Base-by-base conservation (phyloP, 2,329 filamentous ascomycete genomes). In the Zasmidium angulare region DNA sequence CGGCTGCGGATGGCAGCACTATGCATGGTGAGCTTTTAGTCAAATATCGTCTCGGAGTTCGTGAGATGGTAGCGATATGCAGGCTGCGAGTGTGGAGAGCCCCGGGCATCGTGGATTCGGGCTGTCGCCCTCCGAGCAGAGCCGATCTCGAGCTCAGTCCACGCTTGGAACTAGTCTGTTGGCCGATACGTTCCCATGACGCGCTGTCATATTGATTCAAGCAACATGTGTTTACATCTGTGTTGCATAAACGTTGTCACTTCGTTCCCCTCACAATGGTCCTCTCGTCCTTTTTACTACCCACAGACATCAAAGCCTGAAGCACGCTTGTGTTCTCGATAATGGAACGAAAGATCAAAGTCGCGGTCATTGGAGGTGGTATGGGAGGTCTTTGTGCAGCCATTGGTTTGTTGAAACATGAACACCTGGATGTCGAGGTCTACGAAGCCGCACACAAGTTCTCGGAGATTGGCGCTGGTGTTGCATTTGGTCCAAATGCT, bases 401-500 rank as follows among this genome's bases (percentile, higher is more conserved):
- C 10, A 78, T 82, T 24, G 79, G 79, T 2, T 70, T 83, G 12
- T 64, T 76, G 49, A 68, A 75, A 26, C 74, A 79, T 9, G 69
- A 74, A 0, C 69, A 75, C 7, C 66, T 82, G 36, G 72, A 78
- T 19, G 74, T 83, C 0, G 74, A 82, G 58, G 69, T 84, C 22
- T 84, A 82, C 61, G 82, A 84, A 58, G 75, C 77, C 43, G 78
- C 81, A 0, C 40, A 48, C 20, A 50, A 47, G 20, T 60, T 63
- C 36, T 47, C 51, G 9, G 57, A 63, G 31, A 46, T 55, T 12
- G 60, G 60, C 20, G 51, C 51, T 36, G 60, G 51, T 19, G 50
- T 60, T 14, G 50, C 31, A 2, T 79, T 87, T 40, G 82, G 81
- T 1, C 81, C 83, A 21, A 85, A 85, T 59, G 80, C 82, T 2